Evolutionary conservation across 1,284 basidiomycete species (phyloP), one percentile per base, ranked within the genome.

Genomic region (Stygiomarasmius scandens): DNA sequence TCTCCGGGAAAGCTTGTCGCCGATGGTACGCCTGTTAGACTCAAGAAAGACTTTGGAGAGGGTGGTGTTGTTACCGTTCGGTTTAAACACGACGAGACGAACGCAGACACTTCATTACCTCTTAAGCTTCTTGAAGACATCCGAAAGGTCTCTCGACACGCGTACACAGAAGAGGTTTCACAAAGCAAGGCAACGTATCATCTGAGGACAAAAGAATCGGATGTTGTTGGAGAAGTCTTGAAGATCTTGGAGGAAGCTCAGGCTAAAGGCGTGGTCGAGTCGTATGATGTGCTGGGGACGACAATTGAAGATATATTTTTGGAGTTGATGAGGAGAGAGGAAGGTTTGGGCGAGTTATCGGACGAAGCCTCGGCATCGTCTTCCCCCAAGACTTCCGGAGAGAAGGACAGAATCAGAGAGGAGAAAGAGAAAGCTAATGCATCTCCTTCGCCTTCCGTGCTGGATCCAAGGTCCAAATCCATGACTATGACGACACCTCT

Each of bases 271-370:
- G 61, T 67, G 5, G 74, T 90, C 19, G 62, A 65, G 0, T 80
- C 79, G 0, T 91, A 89, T 65, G 87, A 92, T 51, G 77, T 92
- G 8, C 73, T 86, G 20, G 86, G 86, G 2, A 86, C 90, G 1
- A 85, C 89, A 4, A 87, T 93, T 51, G 91, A 93, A 66, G 88
- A 91, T 56, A 88, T 93, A 43, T 93, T 93, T 74, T 75, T 93
- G 8, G 78, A 82, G 47, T 72, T 93, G 27, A 91, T 90, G 85
- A 73, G 78, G 53, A 73, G 38, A 19, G 38, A 41, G 16, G 38
- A 41, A 16, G 38, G 5, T 77, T 8, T 14, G 32, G 32, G 8
- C 8, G 32, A 34, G 32, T 8, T 8, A 14, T 8, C 32, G 14
- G 32, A 14, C 14, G 32, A 8, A 8, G 32, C 32, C 32, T 34